A percentile compares a stretch with the other conserved stretches of the same genome.
phyloP scores from a whole-genome alignment of 2,329 filamentous ascomycete species.

The Colletotrichum eremochloae region DNA sequence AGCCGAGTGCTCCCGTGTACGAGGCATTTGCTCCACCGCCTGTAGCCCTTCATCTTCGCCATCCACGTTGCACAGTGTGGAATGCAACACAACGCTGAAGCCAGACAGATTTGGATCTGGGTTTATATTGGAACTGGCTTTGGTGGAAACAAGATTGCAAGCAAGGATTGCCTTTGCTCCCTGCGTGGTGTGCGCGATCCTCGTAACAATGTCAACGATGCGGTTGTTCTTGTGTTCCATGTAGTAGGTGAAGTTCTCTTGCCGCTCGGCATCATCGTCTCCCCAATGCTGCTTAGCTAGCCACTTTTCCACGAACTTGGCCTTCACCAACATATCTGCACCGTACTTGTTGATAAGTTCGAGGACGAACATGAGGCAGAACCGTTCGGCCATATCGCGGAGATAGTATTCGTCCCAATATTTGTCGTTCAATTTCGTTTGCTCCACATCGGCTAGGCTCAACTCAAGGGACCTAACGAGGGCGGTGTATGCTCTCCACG shows the following conservation, averaged over 20 bases:
- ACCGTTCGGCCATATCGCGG: slow-evolving; percentile 72
- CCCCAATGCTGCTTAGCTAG: slow-evolving; percentile 81
- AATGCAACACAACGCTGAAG: slow-evolving; percentile 53
- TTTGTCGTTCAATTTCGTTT: slow-evolving; percentile 65
- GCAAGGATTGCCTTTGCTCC: slow-evolving; percentile 67
- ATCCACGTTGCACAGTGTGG: slow-evolving; percentile 51
- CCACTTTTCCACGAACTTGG: slow-evolving; percentile 79
- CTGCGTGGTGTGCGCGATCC: slow-evolving; percentile 61
- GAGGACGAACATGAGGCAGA: slow-evolving; percentile 69
- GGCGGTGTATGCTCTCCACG: slow-evolving; percentile 65
- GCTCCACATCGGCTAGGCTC: slow-evolving; percentile 63
- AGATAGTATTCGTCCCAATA: slow-evolving; percentile 74
- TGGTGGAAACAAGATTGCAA: slow-evolving; percentile 61
- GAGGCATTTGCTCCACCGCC: slow-evolving; percentile 51
- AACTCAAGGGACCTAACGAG: slow-evolving; percentile 72
- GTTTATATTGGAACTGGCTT: slow-evolving; percentile 42
- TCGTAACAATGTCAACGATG: slow-evolving; percentile 66
- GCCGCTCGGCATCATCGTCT: slow-evolving; percentile 63
- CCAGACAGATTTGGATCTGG: slow-evolving; percentile 38
- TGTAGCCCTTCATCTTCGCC: slow-evolving; percentile 42
- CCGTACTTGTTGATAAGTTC: slow-evolving; percentile 73
- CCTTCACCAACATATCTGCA: slow-evolving; percentile 69
- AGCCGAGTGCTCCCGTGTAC: slow-evolving; percentile 65
- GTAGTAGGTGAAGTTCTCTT: slow-evolving; percentile 67
- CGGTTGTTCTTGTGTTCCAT: slow-evolving; percentile 64